Percentiles rank a stretch among this genome's conserved stretches.
Evolutionary conservation across 2,329 filamentous ascomycete genomes (phyloP).

Genomic region (Metarhizium brunneum): DNA sequence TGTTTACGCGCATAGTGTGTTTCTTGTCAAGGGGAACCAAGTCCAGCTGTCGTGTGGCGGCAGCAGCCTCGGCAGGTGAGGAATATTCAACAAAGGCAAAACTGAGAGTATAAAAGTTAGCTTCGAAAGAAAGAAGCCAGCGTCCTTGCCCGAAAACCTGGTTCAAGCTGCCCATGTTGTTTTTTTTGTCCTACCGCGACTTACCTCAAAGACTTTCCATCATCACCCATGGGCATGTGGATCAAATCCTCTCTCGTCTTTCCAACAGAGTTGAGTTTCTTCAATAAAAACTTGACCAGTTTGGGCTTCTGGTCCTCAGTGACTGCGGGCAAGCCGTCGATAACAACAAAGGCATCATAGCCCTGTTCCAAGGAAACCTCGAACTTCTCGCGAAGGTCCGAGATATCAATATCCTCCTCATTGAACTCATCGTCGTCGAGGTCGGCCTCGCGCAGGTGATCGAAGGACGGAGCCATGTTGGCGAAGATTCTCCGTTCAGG

Average conservation of each 20-base stretch:
- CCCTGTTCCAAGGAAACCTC: conserved; percentile 94
- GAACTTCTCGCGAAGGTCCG: conserved; percentile 87
- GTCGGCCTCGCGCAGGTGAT: conserved; percentile 85
- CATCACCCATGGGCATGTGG: conserved; percentile 86
- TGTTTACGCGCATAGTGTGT: conserved; percentile 93
- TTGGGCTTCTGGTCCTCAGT: conserved; percentile 86
- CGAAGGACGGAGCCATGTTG: conserved; percentile 85
- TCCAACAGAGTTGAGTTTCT: conserved; percentile 82
- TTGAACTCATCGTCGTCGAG: conserved; percentile 79
- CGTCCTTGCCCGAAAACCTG: neutral
- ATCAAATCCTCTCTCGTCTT: conserved; percentile 78
- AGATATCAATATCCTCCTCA: conserved; percentile 90
- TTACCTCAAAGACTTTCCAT: conserved; percentile 79
- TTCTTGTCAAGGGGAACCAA: conserved; percentile 87
- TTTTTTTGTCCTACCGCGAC: conserved; percentile 17
- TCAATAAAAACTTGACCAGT: conserved; percentile 90
- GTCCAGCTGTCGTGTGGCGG: conserved; percentile 83
- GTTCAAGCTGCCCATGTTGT: neutral
- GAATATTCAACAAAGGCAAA: conserved; percentile 98
- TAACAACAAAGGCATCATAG: conserved; percentile 90
- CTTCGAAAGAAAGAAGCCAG: neutral
- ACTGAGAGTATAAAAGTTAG: conserved; percentile 32
- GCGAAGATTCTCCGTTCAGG: conserved; percentile 21
- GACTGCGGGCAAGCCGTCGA: conserved; percentile 88
- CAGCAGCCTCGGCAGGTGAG: conserved; percentile 78